These are phyloP conservation scores for Fusarium algeriense DNA, from an alignment of 2,329 filamentous ascomycete species.

Conservation along the genomic window DNA sequence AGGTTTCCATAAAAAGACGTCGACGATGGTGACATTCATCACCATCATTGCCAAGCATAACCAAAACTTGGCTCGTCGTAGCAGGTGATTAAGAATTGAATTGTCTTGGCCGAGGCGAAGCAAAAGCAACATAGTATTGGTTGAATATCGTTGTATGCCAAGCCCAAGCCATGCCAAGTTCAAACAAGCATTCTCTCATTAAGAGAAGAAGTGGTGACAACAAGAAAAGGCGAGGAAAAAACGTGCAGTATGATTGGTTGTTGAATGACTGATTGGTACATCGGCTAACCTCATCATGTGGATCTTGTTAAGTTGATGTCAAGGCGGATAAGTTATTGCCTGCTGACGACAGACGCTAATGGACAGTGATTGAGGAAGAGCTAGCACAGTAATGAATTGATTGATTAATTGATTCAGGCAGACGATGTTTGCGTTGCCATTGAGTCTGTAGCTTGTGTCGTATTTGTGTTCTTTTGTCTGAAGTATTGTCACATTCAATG, in stretches of 20 bases:
- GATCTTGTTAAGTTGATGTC: conserved; percentile 15
- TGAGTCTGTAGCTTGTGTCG: neutral
- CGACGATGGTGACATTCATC: conserved; percentile 21
- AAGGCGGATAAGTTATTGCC: conserved; percentile 19
- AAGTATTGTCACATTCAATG: neutral
- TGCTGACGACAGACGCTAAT: conserved; percentile 36
- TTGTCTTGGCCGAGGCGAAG: conserved; percentile 39
- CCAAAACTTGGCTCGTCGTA: conserved; percentile 19
- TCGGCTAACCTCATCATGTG: conserved; percentile 29
- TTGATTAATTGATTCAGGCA: conserved; percentile 4
- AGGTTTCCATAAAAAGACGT: conserved; percentile 16
- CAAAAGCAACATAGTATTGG: conserved; percentile 12
- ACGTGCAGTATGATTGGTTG: conserved; percentile 25
- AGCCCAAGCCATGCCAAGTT: conserved; percentile 41
- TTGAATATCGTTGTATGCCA: conserved; percentile 32
- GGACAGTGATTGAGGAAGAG: conserved; percentile 20
- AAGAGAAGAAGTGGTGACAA: conserved; percentile 7
- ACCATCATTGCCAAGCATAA: conserved; percentile 24
- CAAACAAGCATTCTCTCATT: conserved; percentile 34
- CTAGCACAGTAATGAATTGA: conserved; percentile 23
- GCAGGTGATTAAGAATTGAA: conserved; percentile 30
- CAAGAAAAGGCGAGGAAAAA: conserved; percentile 4
- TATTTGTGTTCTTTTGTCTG: neutral
- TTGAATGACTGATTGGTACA: conserved; percentile 15
- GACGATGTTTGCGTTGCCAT: conserved; percentile 16